A percentile compares a stretch with the other conserved stretches of the same genome.
These are phyloP conservation scores for Aspergillus latus DNA, from an alignment of 2,329 filamentous ascomycete genomes.

Conservation along the genomic window DNA sequence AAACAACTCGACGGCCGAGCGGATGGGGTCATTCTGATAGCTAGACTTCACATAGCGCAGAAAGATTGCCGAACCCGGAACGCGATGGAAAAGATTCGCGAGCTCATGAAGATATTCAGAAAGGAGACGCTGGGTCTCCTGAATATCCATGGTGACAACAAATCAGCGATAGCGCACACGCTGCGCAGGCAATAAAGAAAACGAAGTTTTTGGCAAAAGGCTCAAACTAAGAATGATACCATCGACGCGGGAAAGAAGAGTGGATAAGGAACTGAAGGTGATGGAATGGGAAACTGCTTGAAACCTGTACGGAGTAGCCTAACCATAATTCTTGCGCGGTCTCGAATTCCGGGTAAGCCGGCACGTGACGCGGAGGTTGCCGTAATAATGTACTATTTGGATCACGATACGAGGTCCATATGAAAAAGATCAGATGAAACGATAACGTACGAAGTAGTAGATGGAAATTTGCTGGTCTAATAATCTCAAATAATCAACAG, in stretches of 20 bases:
- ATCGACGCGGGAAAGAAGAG: neutral
- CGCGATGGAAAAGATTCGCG: slow-evolving; percentile 73
- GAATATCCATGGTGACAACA: slow-evolving; percentile 53
- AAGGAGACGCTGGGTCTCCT: slow-evolving; percentile 56
- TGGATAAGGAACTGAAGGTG: neutral
- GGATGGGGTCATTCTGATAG: slow-evolving; percentile 95
- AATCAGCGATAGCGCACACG: slow-evolving; percentile 5
- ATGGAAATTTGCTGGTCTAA: slow-evolving; percentile 31
- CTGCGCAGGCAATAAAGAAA: slow-evolving; percentile 4
- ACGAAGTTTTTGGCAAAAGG: slow-evolving; percentile 18
- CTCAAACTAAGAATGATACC: slow-evolving; percentile 14
- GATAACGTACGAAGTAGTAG: slow-evolving; percentile 17
- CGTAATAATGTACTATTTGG: neutral
- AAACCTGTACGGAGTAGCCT: neutral
- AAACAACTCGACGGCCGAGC: slow-evolving; percentile 88
- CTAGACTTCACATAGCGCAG: slow-evolving; percentile 94
- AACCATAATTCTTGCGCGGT: neutral
- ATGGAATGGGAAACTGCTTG: neutral
- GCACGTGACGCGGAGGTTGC: slow-evolving; percentile 13
- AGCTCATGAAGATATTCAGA: slow-evolving; percentile 56
- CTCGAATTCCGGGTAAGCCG: slow-evolving; percentile 10
- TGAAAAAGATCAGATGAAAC: neutral
- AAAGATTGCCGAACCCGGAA: slow-evolving; percentile 91
- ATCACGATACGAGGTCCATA: neutral
- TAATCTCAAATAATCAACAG: slow-evolving; percentile 25